Evolutionary conservation across 495 filamentous ascomycete species (phyloP).

Genomic region (Daldinia loculata): DNA sequence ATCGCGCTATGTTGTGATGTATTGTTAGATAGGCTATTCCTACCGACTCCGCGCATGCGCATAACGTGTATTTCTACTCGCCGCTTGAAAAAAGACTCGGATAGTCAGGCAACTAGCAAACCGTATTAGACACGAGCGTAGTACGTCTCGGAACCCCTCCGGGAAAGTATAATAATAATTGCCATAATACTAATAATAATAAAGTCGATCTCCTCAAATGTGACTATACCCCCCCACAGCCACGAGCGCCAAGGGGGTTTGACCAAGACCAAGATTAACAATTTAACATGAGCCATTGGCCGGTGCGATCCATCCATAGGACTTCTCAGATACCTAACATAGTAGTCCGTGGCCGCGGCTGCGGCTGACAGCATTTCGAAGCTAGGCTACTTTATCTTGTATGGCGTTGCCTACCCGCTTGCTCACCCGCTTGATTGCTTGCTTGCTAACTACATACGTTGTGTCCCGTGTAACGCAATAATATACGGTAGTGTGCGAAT

Average conservation of each 20-base stretch:
- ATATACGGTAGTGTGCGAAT: conserved; percentile 30
- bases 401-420: conserved; percentile 1
- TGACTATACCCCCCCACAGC: background rate
- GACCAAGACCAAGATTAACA: background rate
- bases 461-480: conserved; percentile 35
- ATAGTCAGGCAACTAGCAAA: background rate
- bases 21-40: background rate
- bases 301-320: conserved; percentile 2
- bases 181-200: background rate
- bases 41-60: background rate
- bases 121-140: background rate
- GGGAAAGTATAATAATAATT: background rate
- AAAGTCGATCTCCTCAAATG: background rate
- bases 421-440: conserved; percentile 4
- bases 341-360: conserved; percentile 23
- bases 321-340: conserved; percentile 2
- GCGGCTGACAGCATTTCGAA: conserved; percentile 34
- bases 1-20: background rate
- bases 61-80: background rate
- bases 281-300: background rate
- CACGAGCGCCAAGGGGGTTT: background rate
- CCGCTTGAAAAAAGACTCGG: background rate
- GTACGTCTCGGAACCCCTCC: background rate
- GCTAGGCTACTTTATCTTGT: conserved; percentile 8
- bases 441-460: conserved; percentile 12